These are phyloP conservation scores for Geoglossum cookeanum DNA, from an alignment of 2,329 filamentous ascomycete genomes.

Conservation along the genomic window DNA sequence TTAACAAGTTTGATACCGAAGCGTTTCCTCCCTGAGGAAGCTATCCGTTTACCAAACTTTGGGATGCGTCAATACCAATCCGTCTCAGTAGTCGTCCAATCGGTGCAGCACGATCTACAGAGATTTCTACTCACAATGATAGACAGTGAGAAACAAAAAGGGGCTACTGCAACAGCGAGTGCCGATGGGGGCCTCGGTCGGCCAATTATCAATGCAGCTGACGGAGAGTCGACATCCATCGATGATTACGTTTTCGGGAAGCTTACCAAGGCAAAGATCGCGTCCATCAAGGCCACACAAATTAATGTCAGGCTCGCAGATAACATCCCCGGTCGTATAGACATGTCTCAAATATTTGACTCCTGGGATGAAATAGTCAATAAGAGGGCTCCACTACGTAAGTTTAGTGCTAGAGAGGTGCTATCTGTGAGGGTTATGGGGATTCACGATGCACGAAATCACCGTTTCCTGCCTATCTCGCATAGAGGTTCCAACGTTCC, in stretches of 20 bases:
- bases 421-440: conserved; percentile 64
- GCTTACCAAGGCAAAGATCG: conserved; percentile 55
- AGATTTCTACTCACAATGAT: conserved; percentile 49
- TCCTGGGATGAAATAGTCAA: conserved; percentile 72
- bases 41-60: conserved; percentile 49
- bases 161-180: conserved; percentile 10
- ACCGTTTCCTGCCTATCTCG: conserved; percentile 79
- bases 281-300: conserved; percentile 78
- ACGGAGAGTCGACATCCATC: conserved; percentile 41
- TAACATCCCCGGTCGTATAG: conserved; percentile 79
- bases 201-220: conserved; percentile 40
- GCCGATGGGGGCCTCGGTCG: conserved; percentile 11
- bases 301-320: conserved; percentile 79
- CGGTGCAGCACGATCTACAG: conserved; percentile 48
- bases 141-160: conserved; percentile 14
- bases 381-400: conserved; percentile 58
- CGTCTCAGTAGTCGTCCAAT: conserved; percentile 50
- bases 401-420: conserved; percentile 49
- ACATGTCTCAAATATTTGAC: conserved; percentile 80
- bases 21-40: conserved; percentile 53
- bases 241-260: conserved; percentile 58
- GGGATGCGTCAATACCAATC: conserved; percentile 62
- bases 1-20: conserved; percentile 66
- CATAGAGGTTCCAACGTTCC: conserved; percentile 62
- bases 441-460: conserved; percentile 74